Conservation (phyloP, 2,329 filamentous ascomycete species). For the Trichoderma brevicompactum region DNA sequence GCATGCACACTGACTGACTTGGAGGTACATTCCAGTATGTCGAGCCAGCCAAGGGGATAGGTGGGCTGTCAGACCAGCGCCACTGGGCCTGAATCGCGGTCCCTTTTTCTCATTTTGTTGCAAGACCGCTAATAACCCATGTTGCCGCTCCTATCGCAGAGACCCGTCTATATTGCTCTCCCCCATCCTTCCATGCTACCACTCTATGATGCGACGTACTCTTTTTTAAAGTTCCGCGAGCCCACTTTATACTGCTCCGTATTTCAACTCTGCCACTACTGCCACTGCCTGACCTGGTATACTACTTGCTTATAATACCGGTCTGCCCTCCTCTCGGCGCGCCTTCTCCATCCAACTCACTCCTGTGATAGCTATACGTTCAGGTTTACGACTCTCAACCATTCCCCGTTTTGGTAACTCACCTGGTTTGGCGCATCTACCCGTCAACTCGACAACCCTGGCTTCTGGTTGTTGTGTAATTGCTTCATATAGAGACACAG, state of each 20-base stretch:
- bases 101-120: slow-evolving; percentile 27
- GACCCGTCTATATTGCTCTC: slow-evolving; percentile 26
- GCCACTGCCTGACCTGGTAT: neutral
- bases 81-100: slow-evolving; percentile 29
- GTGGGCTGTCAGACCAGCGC: slow-evolving; percentile 31
- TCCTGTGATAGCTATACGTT: neutral
- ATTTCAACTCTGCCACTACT: neutral
- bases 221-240: slow-evolving; percentile 23
- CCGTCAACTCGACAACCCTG: slow-evolving; percentile 33
- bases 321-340: neutral
- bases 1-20: slow-evolving; percentile 20
- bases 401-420: slow-evolving; percentile 48
- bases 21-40: neutral
- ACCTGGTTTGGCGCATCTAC: slow-evolving; percentile 42
- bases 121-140: slow-evolving; percentile 25
- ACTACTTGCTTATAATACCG: slow-evolving; percentile 10
- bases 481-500: neutral
- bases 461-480: neutral
- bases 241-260: slow-evolving; percentile 18
- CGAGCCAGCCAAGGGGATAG: slow-evolving; percentile 10
- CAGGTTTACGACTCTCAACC: slow-evolving; percentile 38
- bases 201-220: slow-evolving; percentile 27
- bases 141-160: slow-evolving; percentile 29
- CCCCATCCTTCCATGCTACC: slow-evolving; percentile 25
- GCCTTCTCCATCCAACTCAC: neutral